phyloP scores from a whole-genome alignment of 257 asterid species.

The Solanum pinnatisectum region DNA sequence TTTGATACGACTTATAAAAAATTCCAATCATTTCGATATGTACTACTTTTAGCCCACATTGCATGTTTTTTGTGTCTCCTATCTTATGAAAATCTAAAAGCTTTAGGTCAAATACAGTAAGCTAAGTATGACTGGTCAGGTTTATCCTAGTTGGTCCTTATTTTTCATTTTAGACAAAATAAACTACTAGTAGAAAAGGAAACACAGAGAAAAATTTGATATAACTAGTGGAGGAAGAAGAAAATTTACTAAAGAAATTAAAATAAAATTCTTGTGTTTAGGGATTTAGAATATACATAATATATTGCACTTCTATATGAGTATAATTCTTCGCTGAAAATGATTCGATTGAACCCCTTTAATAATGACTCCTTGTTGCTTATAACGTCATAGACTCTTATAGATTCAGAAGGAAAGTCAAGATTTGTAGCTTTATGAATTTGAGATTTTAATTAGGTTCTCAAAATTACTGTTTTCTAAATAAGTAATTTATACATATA shows the following conservation, averaged over 20 bases:
- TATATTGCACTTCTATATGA: background rate
- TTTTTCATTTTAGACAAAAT: background rate
- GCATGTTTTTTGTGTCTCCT: conserved; percentile 9
- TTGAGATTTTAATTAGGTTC: too few relatives aligned
- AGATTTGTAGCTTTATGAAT: too few relatives aligned
- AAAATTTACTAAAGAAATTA: background rate
- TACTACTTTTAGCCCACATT: conserved; percentile 1
- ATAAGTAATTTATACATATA: too few relatives aligned
- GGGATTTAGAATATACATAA: too few relatives aligned
- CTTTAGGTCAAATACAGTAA: background rate
- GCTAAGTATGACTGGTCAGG: background rate
- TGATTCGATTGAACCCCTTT: background rate
- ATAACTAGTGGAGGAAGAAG: background rate
- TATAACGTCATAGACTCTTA: background rate
- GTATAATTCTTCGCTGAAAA: background rate
- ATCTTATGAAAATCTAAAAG: background rate
- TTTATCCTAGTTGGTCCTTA: background rate
- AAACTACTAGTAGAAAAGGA: background rate
- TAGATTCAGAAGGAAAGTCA: too few relatives aligned
- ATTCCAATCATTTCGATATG: conserved; percentile 8
- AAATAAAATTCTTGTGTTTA: background rate
- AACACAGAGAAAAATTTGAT: background rate
- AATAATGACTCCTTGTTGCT: too few relatives aligned
- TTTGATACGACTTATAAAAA: background rate
- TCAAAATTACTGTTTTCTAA: too few relatives aligned